Evolutionary conservation across 2,329 filamentous ascomycete genomes (phyloP).

Genomic region (Myriosclerotinia duriaeana): DNA sequence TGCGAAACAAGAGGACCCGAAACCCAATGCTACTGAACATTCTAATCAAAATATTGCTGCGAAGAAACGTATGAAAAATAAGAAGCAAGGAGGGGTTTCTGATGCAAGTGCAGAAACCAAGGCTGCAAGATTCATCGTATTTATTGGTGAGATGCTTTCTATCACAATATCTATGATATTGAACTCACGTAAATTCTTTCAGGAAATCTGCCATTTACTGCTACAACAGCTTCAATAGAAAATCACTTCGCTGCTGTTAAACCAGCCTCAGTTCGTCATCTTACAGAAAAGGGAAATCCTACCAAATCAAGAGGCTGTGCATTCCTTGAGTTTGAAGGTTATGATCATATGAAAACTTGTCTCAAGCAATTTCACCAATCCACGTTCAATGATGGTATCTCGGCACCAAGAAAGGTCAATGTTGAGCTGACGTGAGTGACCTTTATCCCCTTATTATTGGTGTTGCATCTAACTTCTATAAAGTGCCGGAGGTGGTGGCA

Average conservation of each 20-base stretch:
- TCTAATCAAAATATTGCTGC: conserved; percentile 21
- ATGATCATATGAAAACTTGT: conserved; percentile 89
- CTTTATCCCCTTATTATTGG: conserved; percentile 14
- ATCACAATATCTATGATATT: neutral
- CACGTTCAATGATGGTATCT: conserved; percentile 61
- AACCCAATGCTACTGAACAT: neutral
- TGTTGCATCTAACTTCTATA: conserved; percentile 9
- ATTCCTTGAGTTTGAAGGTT: conserved; percentile 85
- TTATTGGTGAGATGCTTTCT: conserved; percentile 58
- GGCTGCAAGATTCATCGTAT: conserved; percentile 67
- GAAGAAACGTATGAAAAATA: conserved; percentile 41
- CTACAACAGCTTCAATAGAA: conserved; percentile 66
- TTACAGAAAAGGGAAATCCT: conserved; percentile 63
- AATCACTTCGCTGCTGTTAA: conserved; percentile 77
- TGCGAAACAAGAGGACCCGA: conserved; percentile 5
- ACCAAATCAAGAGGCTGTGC: conserved; percentile 72
- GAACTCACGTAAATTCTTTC: conserved; percentile 31
- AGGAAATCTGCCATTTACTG: conserved; percentile 87
- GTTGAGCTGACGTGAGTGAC: conserved; percentile 78
- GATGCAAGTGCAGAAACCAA: conserved; percentile 30
- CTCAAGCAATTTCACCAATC: conserved; percentile 88
- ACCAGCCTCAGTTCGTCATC: conserved; percentile 69
- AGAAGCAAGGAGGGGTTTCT: conserved; percentile 35
- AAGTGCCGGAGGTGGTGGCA: conserved; percentile 82
- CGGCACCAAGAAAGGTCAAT: conserved; percentile 73